phyloP scores from a whole-genome alignment of 345 rosid genomes.

The Laguncularia racemosa region DNA sequence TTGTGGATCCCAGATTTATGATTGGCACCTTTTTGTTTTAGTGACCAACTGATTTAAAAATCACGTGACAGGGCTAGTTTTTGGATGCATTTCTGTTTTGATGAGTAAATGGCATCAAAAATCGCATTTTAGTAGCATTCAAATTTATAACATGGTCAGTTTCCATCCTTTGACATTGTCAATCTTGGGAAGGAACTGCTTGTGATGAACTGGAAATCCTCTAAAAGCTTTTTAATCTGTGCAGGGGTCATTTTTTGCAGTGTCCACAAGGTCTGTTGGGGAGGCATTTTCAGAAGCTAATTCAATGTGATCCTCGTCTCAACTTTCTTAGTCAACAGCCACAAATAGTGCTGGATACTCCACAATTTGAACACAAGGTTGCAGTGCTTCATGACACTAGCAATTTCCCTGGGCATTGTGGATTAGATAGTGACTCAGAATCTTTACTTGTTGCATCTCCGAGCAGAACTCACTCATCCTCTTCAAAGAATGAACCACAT shows the following conservation, averaged over 20 bases:
- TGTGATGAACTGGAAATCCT: no score
- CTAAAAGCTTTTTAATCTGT: neutral
- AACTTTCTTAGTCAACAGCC: constrained; percentile 52
- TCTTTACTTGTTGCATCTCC: constrained; percentile 23
- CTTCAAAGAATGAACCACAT: constrained; percentile 28
- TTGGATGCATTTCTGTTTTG: no score
- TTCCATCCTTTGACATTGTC: neutral
- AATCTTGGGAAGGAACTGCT: no score
- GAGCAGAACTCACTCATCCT: constrained; percentile 33
- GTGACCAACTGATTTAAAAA: no score
- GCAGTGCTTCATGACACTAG: constrained; percentile 30
- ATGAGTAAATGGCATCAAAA: no score
- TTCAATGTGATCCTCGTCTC: constrained; percentile 65
- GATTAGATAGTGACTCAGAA: constrained; percentile 14
- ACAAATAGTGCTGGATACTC: constrained; percentile 43
- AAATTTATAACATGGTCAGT: neutral
- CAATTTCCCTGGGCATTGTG: constrained; percentile 3
- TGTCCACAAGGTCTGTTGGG: constrained; percentile 43
- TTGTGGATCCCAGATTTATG: no score
- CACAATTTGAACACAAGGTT: constrained; percentile 36
- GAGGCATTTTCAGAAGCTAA: constrained; percentile 66
- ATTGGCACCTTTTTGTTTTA: no score
- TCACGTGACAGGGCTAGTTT: no score
- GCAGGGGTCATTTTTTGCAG: constrained; percentile 56
- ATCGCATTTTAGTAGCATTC: no score